A percentile compares a stretch with the other conserved stretches of the same genome.
These are phyloP conservation scores for Elsinoe ampelina DNA, from an alignment of 2,329 filamentous ascomycete species.

Conservation along the genomic window DNA sequence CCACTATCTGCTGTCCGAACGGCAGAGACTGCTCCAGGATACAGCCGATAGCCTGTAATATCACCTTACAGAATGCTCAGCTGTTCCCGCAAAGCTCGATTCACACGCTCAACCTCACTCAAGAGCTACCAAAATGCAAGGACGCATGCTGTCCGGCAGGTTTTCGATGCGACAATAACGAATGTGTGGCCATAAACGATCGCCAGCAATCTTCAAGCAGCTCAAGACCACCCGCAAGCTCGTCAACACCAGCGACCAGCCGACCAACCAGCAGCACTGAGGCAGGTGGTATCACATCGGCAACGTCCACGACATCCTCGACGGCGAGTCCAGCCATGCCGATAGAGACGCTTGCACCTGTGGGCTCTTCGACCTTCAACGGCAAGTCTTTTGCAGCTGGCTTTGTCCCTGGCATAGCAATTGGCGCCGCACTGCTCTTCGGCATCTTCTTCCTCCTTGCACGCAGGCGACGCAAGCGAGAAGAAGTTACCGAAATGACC, in stretches of 20 bases:
- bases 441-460: slow-evolving; percentile 21
- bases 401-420: slow-evolving; percentile 26
- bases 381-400: slow-evolving; percentile 27
- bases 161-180: slow-evolving; percentile 49
- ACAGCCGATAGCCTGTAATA: slow-evolving; percentile 54
- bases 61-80: slow-evolving; percentile 51
- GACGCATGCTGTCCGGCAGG: slow-evolving; percentile 61
- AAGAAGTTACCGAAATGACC: slow-evolving; percentile 2
- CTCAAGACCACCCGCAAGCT: slow-evolving; percentile 7
- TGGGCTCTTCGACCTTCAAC: slow-evolving; percentile 20
- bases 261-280: slow-evolving; percentile 14
- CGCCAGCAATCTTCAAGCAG: slow-evolving; percentile 20
- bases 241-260: slow-evolving; percentile 9
- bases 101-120: slow-evolving; percentile 56
- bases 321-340: slow-evolving; percentile 2
- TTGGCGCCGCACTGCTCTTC: slow-evolving; percentile 23
- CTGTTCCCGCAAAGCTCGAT: slow-evolving; percentile 49
- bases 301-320: slow-evolving; percentile 9
- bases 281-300: slow-evolving; percentile 7
- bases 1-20: slow-evolving; percentile 62
- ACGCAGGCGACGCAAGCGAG: slow-evolving; percentile 1
- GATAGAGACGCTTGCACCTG: neutral
- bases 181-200: slow-evolving; percentile 46
- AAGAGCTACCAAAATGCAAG: slow-evolving; percentile 50
- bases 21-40: slow-evolving; percentile 52